Base-by-base conservation (phyloP, 306 rosid species). In the Inga oerstediana region DNA sequence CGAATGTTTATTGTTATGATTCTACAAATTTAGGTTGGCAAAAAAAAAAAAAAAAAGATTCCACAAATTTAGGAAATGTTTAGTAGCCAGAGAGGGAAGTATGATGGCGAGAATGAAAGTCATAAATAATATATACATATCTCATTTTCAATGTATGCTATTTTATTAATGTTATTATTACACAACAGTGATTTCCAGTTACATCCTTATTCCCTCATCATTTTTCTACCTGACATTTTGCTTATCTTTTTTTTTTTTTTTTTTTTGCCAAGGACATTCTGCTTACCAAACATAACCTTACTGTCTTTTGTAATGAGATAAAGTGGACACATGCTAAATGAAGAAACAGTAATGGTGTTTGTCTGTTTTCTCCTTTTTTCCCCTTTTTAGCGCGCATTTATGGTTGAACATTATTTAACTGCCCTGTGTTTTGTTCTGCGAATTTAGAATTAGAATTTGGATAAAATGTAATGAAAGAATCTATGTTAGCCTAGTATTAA, bases 401-500 rank as follows among this genome's bases (percentile, higher is more conserved):
- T 32, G 34, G 34, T 32, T 32, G 34, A 32, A 2, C 34, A 32
- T 32, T 32, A 32, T 32, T 32, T 3, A 32, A 32, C 58, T 71
- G 30, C 71, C 43, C 12, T 16, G 37, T 27, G 32, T 45, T n/a
- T 1, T 1, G 43, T 76, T 32, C 34, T 61, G 35, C 46, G 45
- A 46, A 56, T 70, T 24, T 11, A 58, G 61, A 79, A 17, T 41
- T 61, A 22, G 61, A 79, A 17, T 41, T 76, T 20, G n/a, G 27
- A 39, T 74, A 56, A 45, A 67, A 75, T 75, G 24, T 45, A 68
- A 58, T 46, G 78, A 48, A 59, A 46, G 72, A 67, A 35, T 22
- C 24, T 44, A 10, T 19, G 1, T 62, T 49, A 20, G 51, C 32
- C 46, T 20, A 41, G 32, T 19, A 14, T 39, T 48, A 9, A 22